These are phyloP conservation scores for Corynascus novoguineensis DNA, from an alignment of 495 filamentous ascomycete genomes.

Conservation along the genomic window DNA sequence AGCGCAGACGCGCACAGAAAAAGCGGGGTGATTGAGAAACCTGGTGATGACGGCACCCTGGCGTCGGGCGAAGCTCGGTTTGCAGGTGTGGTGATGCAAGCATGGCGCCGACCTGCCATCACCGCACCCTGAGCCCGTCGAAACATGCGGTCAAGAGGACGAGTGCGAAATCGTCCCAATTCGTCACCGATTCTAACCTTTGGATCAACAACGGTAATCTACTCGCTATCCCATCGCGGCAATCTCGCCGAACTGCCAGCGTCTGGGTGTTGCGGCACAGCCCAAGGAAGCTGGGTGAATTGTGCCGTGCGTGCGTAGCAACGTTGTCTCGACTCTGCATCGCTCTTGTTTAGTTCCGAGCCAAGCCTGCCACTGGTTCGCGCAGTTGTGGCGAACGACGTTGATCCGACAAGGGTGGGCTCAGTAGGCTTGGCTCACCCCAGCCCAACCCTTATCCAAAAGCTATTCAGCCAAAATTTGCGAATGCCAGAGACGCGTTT, in stretches of 20 bases:
- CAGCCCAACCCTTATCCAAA: constrained; percentile 3
- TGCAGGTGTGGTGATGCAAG: constrained; percentile 24
- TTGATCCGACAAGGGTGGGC: neutral
- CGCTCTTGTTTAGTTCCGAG: neutral
- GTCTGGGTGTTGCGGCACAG: neutral
- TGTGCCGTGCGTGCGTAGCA: neutral
- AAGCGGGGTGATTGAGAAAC: constrained; percentile 2
- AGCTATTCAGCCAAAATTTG: constrained; percentile 25
- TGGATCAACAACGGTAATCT: neutral
- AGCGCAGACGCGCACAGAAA: constrained; percentile 7
- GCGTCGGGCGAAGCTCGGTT: constrained; percentile 17
- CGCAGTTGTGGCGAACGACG: neutral
- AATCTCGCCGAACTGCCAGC: neutral
- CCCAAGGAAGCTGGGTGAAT: neutral
- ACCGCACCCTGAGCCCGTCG: neutral
- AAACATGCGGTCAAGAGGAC: neutral
- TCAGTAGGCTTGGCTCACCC: constrained; percentile 9
- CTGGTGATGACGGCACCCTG: constrained; percentile 2
- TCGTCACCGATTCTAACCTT: constrained; percentile 3
- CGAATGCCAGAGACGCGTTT: neutral
- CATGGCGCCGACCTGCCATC: constrained; percentile 18
- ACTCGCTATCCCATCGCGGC: neutral
- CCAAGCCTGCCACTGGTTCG: neutral
- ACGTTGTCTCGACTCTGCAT: neutral
- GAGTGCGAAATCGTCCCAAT: neutral